phyloP scores from a whole-genome alignment of 306 rosid species.

The Vigna reflexopilosa region DNA sequence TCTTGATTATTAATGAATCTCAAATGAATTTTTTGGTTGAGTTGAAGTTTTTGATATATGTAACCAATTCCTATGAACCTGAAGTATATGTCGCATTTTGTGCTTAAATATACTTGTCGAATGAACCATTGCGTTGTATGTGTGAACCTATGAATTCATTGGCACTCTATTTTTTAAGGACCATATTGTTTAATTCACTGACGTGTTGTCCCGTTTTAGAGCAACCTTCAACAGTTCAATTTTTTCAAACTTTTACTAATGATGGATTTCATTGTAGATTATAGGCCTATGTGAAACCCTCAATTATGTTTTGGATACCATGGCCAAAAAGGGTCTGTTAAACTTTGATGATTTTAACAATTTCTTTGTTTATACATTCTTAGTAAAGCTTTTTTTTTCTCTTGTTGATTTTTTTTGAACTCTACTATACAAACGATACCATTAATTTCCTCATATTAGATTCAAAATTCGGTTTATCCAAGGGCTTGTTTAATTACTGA shows the following conservation, averaged over 20 bases:
- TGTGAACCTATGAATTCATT: neutral
- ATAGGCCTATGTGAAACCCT: slow-evolving; percentile 95
- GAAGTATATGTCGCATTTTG: neutral
- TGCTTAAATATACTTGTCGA: neutral
- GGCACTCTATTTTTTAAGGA: neutral
- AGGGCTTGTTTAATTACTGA: slow-evolving; percentile 24
- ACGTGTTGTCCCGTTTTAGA: slow-evolving; percentile 18
- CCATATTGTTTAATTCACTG: neutral
- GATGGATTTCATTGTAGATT: slow-evolving; percentile 63
- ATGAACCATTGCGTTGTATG: neutral
- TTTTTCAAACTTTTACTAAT: neutral
- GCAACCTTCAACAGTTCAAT: neutral
- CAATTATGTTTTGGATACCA: slow-evolving; percentile 92
- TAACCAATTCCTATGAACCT: neutral
- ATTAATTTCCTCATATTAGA: slow-evolving; percentile 40
- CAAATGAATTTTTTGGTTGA: neutral
- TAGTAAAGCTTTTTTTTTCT: slow-evolving; percentile 34
- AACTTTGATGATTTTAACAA: slow-evolving; percentile 39
- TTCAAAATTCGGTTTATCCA: slow-evolving; percentile 30
- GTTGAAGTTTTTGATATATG: neutral
- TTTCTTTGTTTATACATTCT: slow-evolving; percentile 50
- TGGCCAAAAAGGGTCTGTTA: slow-evolving; percentile 98
- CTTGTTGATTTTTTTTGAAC: slow-evolving; percentile 39
- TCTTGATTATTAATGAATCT: slow-evolving; percentile 18
- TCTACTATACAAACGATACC: slow-evolving; percentile 31